Percentiles rank a stretch among this genome's conserved stretches.
phyloP scores from a whole-genome alignment of 2,329 filamentous ascomycete genomes.

The Fusarium dimerum region DNA sequence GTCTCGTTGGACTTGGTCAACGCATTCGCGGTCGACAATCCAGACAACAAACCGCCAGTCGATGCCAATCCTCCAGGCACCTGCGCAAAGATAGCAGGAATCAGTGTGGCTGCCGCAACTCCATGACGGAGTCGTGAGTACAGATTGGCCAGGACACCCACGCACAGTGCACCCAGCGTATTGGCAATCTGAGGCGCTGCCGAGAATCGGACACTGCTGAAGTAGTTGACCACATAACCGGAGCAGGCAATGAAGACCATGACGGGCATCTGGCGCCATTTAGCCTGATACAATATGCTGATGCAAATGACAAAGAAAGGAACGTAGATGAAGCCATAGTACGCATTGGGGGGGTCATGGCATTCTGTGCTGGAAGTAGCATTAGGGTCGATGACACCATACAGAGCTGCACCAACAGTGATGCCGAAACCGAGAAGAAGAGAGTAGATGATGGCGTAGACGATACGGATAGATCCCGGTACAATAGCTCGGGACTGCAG shows the following conservation, averaged over 20 bases:
- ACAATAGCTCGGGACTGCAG: constrained; percentile 70
- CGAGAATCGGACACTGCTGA: constrained; percentile 64
- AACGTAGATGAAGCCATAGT: constrained; percentile 69
- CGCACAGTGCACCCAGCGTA: constrained; percentile 73
- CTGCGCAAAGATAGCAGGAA: constrained; percentile 51
- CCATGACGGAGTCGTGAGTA: constrained; percentile 64
- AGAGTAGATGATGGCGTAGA: constrained; percentile 74
- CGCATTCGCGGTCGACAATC: constrained; percentile 45
- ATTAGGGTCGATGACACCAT: constrained; percentile 58
- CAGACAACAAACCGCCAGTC: constrained; percentile 48
- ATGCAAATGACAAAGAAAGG: constrained; percentile 72
- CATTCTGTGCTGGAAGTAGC: constrained; percentile 50
- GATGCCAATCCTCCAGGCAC: constrained; percentile 50
- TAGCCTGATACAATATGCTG: constrained; percentile 76
- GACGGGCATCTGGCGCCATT: constrained; percentile 76
- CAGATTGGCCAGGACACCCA: constrained; percentile 75
- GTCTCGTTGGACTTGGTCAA: constrained; percentile 39
- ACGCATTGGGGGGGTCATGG: constrained; percentile 42
- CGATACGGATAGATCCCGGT: constrained; percentile 71
- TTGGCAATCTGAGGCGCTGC: constrained; percentile 75
- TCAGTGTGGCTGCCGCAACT: constrained; percentile 48
- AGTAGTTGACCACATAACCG: constrained; percentile 78
- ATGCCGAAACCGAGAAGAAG: constrained; percentile 73
- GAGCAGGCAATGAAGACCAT: constrained; percentile 74
- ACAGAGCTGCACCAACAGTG: constrained; percentile 65